Percentiles rank a stretch among this genome's conserved stretches.
Conservation (phyloP, 495 filamentous ascomycete genomes). For the Cercophora scortea region DNA sequence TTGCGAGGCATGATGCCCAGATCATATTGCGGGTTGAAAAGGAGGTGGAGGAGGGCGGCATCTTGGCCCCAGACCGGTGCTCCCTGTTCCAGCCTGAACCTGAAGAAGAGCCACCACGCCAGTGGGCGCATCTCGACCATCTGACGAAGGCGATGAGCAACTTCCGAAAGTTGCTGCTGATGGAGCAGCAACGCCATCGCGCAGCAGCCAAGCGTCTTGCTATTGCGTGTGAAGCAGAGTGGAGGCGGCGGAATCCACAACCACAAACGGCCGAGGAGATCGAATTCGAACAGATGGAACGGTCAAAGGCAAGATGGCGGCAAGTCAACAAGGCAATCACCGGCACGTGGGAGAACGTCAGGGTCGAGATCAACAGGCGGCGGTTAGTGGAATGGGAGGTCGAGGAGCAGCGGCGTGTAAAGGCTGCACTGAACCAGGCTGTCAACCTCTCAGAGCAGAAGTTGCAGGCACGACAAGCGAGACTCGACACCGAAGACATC, state of each 20-base stretch:
- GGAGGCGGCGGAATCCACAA: slow-evolving; percentile 59
- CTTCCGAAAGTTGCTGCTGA: slow-evolving; percentile 68
- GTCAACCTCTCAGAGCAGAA: slow-evolving; percentile 62
- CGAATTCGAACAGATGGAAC: slow-evolving; percentile 45
- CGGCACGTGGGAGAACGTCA: slow-evolving; percentile 73
- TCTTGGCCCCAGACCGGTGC: slow-evolving; percentile 63
- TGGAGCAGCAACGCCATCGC: slow-evolving; percentile 68
- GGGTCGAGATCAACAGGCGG: slow-evolving; percentile 61
- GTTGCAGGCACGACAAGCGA: slow-evolving; percentile 42
- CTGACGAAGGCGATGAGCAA: slow-evolving; percentile 71
- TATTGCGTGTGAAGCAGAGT: slow-evolving; percentile 50
- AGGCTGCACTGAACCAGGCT: slow-evolving; percentile 74
- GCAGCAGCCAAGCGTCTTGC: slow-evolving; percentile 59
- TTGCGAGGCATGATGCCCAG: slow-evolving; percentile 43
- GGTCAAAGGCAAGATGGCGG: slow-evolving; percentile 50
- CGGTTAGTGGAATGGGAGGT: slow-evolving; percentile 75
- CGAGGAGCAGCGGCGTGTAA: slow-evolving; percentile 72
- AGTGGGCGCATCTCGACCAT: slow-evolving; percentile 81
- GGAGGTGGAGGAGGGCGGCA: slow-evolving; percentile 65
- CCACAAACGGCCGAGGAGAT: slow-evolving; percentile 66
- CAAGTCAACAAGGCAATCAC: slow-evolving; percentile 61
- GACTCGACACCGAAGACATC: slow-evolving; percentile 42
- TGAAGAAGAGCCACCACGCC: slow-evolving; percentile 63
- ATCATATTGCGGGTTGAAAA: slow-evolving; percentile 55
- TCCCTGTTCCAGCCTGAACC: slow-evolving; percentile 70